Evolutionary conservation across 1,284 basidiomycete species (phyloP).

Genomic region (Melampsora larici-populina): DNA sequence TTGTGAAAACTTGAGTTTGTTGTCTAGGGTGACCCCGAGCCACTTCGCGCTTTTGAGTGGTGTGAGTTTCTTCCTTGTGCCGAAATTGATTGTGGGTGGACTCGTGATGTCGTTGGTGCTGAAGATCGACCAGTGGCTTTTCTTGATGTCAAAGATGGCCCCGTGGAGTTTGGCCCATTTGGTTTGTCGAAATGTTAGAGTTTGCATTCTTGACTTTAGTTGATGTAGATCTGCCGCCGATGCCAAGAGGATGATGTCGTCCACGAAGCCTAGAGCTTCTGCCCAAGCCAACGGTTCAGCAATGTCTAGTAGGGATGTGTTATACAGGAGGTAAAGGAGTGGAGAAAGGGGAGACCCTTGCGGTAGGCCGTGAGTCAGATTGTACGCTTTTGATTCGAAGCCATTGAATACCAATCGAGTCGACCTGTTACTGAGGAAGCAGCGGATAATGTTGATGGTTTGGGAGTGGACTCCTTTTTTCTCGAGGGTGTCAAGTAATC

Average conservation of each 20-base stretch:
- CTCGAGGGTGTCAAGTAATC: background rate
- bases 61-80: background rate
- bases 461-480: background rate
- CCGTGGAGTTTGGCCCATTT: background rate
- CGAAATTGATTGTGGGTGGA: too few relatives aligned
- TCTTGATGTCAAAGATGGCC: background rate
- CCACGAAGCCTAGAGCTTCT: background rate
- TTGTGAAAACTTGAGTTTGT: too few relatives aligned
- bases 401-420: background rate
- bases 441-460: background rate
- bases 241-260: background rate
- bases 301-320: background rate
- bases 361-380: background rate
- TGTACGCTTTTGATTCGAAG: background rate
- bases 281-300: background rate
- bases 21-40: too few relatives aligned
- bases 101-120: background rate
- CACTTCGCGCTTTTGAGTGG: too few relatives aligned
- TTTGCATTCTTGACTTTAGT: background rate
- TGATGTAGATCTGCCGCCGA: background rate
- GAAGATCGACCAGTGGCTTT: background rate
- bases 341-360: background rate
- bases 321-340: background rate
- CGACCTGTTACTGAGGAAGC: background rate
- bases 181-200: background rate